Base-by-base conservation (phyloP, 768 basidiomycete species). In the Paxillus involutus region DNA sequence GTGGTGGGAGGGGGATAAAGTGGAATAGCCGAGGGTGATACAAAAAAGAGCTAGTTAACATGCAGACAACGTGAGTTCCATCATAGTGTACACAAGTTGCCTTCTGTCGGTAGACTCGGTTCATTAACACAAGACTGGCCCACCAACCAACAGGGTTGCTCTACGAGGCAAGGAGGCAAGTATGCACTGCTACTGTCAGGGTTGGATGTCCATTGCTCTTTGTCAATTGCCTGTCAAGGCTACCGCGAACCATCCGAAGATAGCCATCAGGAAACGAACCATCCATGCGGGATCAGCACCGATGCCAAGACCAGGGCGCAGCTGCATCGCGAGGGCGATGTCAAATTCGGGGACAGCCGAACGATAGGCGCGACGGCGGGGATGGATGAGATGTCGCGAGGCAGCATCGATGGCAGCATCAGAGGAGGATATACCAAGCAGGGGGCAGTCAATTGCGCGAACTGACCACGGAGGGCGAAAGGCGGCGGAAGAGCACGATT, bases 221-320 rank as follows among this genome's bases (percentile, higher is more conserved):
- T 47, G 70, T 26, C 53, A 58, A 24, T 67, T 71, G 37, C 78
- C 71, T 30, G 78, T 74, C 53, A 83, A 70, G 40, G 85, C 73
- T 30, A 89, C 78, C 40, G 84, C 79, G 58, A 90, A 76, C 88
- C 88, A 90, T 21, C 88, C 88, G 66, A 87, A 89, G 69, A 89
- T 79, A 30, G 83, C 76, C 88, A 91, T 89, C 70, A 90, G 68
- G 65, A 88, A 90, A 55, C 88, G 73, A 46, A 90, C 85, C 76
- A 89, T 80, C 86, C 86, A 90, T 36, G 88, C 88, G 6, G 86
- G 78, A 61, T 90, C 88, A 11, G 87, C 84, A 39, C 86, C 84
- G 11, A 79, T 68, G 36, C 87, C 88, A 19, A 89, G 70, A 1
- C 88, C 86, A 6, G 86, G 87, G 30, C 86, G 79, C 45, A 89